Percentiles rank a stretch among this genome's conserved stretches.
phyloP scores from a whole-genome alignment of 805 yeast genomes.

The Yamadazyma paraphyllophila region DNA sequence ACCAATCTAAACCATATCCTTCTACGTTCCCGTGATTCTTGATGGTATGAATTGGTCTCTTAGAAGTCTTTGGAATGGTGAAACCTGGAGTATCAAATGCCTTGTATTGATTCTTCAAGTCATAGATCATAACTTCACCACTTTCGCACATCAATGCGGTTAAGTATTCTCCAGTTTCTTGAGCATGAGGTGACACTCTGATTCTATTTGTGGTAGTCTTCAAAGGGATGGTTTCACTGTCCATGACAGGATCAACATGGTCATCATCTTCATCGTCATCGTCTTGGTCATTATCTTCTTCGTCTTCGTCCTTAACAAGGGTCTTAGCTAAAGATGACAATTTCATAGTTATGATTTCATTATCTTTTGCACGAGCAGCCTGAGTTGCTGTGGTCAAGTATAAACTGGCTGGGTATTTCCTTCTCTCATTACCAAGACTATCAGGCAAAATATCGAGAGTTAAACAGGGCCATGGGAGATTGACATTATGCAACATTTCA shows the following conservation, averaged over 20 bases:
- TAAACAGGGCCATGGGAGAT: slow-evolving; percentile 95
- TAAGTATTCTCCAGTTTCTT: slow-evolving; percentile 71
- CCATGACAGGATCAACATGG: slow-evolving; percentile 81
- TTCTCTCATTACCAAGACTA: slow-evolving; percentile 79
- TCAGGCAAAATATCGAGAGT: slow-evolving; percentile 90
- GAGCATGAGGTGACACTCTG: slow-evolving; percentile 77
- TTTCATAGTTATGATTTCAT: slow-evolving; percentile 82
- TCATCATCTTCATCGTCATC: slow-evolving; percentile 67
- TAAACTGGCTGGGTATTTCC: slow-evolving; percentile 83
- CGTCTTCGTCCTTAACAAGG: slow-evolving; percentile 77
- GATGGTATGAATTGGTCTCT: slow-evolving; percentile 79
- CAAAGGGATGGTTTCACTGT: slow-evolving; percentile 74
- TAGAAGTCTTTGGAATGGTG: slow-evolving; percentile 70
- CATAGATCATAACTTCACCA: slow-evolving; percentile 87
- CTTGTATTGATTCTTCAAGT: slow-evolving; percentile 71
- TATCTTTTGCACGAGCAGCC: slow-evolving; percentile 82
- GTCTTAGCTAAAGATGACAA: slow-evolving; percentile 82
- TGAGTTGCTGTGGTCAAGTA: slow-evolving; percentile 92
- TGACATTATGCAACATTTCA: slow-evolving; percentile 93
- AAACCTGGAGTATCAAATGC: slow-evolving; percentile 89
- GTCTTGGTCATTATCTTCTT: slow-evolving; percentile 70
- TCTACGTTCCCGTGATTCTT: slow-evolving; percentile 90
- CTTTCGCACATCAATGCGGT: slow-evolving; percentile 87
- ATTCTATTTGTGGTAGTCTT: slow-evolving; percentile 86
- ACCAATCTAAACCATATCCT: slow-evolving; percentile 97